Conservation (phyloP, 2,329 filamentous ascomycete species). For the Macrophomina pseudophaseolina region DNA sequence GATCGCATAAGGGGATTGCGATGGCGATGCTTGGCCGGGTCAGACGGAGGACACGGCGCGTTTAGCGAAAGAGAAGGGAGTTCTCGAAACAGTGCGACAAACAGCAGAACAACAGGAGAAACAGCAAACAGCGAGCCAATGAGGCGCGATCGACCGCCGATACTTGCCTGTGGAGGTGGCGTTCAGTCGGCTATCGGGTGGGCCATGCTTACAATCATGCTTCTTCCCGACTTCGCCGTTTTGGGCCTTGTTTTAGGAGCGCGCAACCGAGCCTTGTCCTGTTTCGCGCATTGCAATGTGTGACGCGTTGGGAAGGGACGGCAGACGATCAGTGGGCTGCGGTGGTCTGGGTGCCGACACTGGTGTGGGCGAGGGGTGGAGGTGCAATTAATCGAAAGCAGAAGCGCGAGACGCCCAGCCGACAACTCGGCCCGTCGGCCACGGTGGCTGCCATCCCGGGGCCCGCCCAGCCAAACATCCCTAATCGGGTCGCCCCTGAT, state of each 20-base stretch:
- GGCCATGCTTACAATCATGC: conserved; percentile 21
- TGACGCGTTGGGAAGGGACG: conserved; percentile 18
- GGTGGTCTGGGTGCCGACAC: conserved; percentile 10
- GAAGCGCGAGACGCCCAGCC: conserved; percentile 10
- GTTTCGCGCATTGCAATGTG: conserved; percentile 16
- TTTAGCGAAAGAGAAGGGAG: conserved; percentile 5
- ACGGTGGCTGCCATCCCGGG: not conserved
- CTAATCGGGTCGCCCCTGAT: not conserved
- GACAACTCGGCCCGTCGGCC: conserved; percentile 22
- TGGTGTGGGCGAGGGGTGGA: conserved; percentile 22
- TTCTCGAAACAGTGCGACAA: not conserved
- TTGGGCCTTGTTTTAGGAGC: conserved; percentile 19
- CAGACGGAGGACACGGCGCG: not conserved
- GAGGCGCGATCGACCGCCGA: conserved; percentile 9
- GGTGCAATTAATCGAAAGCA: conserved; percentile 26
- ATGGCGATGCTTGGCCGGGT: not conserved
- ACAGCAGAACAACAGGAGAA: not conserved
- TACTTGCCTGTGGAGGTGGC: conserved; percentile 22
- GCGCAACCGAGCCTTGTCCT: conserved; percentile 19
- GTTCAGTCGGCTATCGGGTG: conserved; percentile 1
- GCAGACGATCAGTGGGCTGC: conserved; percentile 17
- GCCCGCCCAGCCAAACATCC: not conserved
- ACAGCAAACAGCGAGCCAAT: conserved; percentile 4
- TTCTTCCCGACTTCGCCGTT: conserved; percentile 6
- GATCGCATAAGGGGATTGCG: not conserved